Base-by-base conservation (phyloP, 2,329 filamentous ascomycete species). In the Exophiala sp. region DNA sequence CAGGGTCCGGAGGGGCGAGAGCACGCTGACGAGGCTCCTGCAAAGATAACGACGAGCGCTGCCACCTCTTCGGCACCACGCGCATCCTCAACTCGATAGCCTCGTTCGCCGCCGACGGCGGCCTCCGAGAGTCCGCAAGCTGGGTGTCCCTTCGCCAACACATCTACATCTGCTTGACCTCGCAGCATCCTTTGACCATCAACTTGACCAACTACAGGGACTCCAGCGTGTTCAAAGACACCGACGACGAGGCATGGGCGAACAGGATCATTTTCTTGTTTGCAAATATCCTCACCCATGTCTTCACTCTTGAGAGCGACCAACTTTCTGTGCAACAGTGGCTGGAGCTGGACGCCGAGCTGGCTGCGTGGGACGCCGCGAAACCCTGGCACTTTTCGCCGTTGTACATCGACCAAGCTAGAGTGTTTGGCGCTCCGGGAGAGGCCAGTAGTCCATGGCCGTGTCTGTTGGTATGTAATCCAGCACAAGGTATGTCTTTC, bases 121-220 rank as follows among this genome's bases (percentile, higher is more conserved):
- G 72, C 1, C 60, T 74, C 1, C 68, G 67, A 0, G 72, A 74
- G 57, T 71, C 71, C 8, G 68, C 70, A 2, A 72, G 70, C 45
- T 74, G 72, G 72, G 71, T 72, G 38, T 71, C 71, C 7, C 60
- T 74, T 2, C 65, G 72, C 9, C 71, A 74, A 56, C 71, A 72
- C 33, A 72, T 74, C 20, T 74, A 73, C 46, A 66, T 71, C 7
- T 71, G 69, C 0, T 58, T 74, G 3, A 68, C 69, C 4, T 67
- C 70, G 44, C 63, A 67, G 42, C 65, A 70, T 18, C 68, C 68
- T 1, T 64, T 73, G n/a, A 68, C 69, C 41, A 63, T 74, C 5
- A 63, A 70, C 14, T 46, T 74, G 14, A 64, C 66, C 12, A 73
- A 71, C 32, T 74, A 71, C 41, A 68, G 71, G 38, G 63, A 66